phyloP scores from a whole-genome alignment of 2,329 filamentous ascomycete genomes.

The Cytospora mali region DNA sequence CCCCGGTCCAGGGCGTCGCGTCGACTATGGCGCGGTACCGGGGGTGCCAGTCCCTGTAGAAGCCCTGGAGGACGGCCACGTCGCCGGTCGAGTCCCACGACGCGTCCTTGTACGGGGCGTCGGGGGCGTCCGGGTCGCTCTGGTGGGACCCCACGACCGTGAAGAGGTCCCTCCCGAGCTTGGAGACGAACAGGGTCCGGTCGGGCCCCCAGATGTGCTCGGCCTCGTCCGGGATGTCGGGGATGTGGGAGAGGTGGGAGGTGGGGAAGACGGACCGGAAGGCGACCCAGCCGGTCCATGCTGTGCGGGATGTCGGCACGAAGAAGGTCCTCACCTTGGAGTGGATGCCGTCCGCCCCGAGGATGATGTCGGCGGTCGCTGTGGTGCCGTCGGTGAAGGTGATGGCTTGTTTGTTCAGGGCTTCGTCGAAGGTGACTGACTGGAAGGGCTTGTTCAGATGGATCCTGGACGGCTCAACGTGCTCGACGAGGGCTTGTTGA shows the following conservation, averaged over 20 bases:
- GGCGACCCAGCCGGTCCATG: slow-evolving; percentile 48
- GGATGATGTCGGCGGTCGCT: slow-evolving; percentile 48
- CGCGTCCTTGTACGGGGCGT: slow-evolving; percentile 36
- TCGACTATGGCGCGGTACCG: slow-evolving; percentile 44
- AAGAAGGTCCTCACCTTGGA: slow-evolving; percentile 49
- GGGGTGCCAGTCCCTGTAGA: slow-evolving; percentile 47
- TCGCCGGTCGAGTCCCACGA: slow-evolving; percentile 45
- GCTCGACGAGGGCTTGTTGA: slow-evolving; percentile 49
- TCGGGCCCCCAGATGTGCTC: slow-evolving; percentile 48
- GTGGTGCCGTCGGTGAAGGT: slow-evolving; percentile 51
- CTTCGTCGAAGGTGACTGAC: slow-evolving; percentile 38
- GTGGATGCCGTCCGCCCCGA: slow-evolving; percentile 58
- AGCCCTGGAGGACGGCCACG: slow-evolving; percentile 40
- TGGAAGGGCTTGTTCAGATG: slow-evolving; percentile 47
- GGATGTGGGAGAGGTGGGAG: slow-evolving; percentile 43
- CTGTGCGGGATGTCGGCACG: slow-evolving; percentile 42
- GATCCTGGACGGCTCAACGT: slow-evolving; percentile 45
- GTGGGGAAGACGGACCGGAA: slow-evolving; percentile 49
- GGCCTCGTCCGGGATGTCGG: slow-evolving; percentile 45
- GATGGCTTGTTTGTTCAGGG: slow-evolving; percentile 37
- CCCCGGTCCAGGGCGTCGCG: slow-evolving; percentile 42
- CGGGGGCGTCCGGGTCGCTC: slow-evolving; percentile 38
- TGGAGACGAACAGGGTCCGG: slow-evolving; percentile 47
- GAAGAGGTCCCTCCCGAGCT: slow-evolving; percentile 44
- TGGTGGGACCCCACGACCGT: slow-evolving; percentile 48